Evolutionary conservation across 345 rosid genomes (phyloP), one percentile per base, ranked within the genome.

Genomic region (Linum trigynum): DNA sequence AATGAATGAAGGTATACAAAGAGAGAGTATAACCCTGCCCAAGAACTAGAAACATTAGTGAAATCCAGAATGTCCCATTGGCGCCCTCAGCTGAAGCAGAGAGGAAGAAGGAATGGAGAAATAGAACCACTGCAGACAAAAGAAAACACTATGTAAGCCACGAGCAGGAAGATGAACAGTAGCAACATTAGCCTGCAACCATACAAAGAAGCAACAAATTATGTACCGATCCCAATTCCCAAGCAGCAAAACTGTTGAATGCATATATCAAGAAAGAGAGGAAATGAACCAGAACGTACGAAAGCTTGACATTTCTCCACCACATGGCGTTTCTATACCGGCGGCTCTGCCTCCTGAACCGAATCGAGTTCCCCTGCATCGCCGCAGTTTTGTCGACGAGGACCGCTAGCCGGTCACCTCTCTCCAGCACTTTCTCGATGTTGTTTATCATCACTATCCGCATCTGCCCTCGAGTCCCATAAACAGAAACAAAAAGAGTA

Each of bases 221-320:
- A 39, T 17, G 5, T 0, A 5, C 41, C 15, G 7, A 5, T n/a
- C n/a, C n/a, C n/a, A 8, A 11, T 23, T 17, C 14, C n/a, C 39
- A 15, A 36, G 39, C 17, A n/a, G 0, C 23, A 38, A 0, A 65
- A 55, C 9, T 38, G 11, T 23, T 23, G 0, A 0, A 23, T 23
- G 15, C n/a, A 42, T 63, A 9, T 57, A n/a, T 32, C n/a, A 36
- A 11, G 35, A n/a, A n/a, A 12, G 12, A 57, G 11, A 57, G 14
- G 7, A 4, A 6, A 32, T 23, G 5, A 41, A 41, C 5, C 0
- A 42, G 60, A 17, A 76, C 85, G 66, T 71, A 81, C 88, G 61
- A 67, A 43, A 80, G 76, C 77, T 82, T 80, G 48, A 71, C 65
- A n/a, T 82, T 75, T 65, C 70, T 74, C 86, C 84, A 80, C 84